Conservation (phyloP, 2,329 filamentous ascomycete genomes). For the Calonectria ilicicola region DNA sequence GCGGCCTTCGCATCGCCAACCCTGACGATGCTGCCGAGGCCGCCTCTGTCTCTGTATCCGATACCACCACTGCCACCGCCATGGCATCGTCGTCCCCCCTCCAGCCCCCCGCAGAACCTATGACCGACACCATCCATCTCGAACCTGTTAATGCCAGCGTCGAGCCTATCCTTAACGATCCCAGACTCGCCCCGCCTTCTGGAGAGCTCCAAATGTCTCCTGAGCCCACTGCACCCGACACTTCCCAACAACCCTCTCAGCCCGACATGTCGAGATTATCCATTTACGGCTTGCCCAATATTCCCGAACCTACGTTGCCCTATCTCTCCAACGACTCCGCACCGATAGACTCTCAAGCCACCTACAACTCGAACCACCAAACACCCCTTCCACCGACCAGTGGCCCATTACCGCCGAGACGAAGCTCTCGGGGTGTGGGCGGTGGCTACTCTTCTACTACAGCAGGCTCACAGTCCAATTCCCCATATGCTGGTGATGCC, state of each 20-base stretch:
- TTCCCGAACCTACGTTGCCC: constrained; percentile 68
- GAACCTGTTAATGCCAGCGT: constrained; percentile 37
- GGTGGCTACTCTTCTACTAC: constrained; percentile 61
- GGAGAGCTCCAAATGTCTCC: constrained; percentile 29
- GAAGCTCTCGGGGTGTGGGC: constrained; percentile 79
- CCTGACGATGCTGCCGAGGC: constrained; percentile 77
- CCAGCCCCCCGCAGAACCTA: constrained; percentile 30
- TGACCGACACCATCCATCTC: constrained; percentile 37
- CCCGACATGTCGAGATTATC: constrained; percentile 55
- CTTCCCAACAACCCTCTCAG: constrained; percentile 32
- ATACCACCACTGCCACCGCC: constrained; percentile 36
- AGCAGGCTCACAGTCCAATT: constrained; percentile 36
- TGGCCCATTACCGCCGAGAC: constrained; percentile 77
- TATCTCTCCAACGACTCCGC: constrained; percentile 75
- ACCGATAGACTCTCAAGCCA: constrained; percentile 69
- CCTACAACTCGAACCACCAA: constrained; percentile 73
- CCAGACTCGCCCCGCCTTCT: constrained; percentile 32
- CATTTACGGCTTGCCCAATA: constrained; percentile 64
- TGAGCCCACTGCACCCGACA: constrained; percentile 27
- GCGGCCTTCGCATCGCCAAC: constrained; percentile 96
- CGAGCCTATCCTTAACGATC: constrained; percentile 36
- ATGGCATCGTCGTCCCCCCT: constrained; percentile 30
- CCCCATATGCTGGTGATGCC: constrained; percentile 54
- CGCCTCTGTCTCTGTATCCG: constrained; percentile 40
- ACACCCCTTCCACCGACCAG: constrained; percentile 60